These are phyloP conservation scores for Fraxinus americana DNA, from an alignment of 257 asterid genomes.

Conservation along the genomic window DNA sequence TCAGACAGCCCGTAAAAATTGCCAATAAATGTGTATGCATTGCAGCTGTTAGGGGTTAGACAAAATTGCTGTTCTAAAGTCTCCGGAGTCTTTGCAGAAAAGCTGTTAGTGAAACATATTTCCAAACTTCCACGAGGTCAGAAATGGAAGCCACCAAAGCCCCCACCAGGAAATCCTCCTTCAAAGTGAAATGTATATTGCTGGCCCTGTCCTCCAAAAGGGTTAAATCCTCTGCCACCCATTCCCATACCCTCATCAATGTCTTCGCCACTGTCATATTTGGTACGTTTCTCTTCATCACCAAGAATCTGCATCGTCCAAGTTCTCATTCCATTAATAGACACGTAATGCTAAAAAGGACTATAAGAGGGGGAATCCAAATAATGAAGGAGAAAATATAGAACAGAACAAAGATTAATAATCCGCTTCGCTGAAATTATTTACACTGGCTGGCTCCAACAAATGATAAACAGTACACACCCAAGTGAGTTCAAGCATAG, in stretches of 20 bases:
- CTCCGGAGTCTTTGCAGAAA: slow-evolving; percentile 1
- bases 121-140: slow-evolving; percentile 27
- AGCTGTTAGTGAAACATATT: slow-evolving; percentile 19
- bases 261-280: slow-evolving; percentile 88
- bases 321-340: slow-evolving; percentile 7
- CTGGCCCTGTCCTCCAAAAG: slow-evolving; percentile 78
- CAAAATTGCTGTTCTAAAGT: slow-evolving; percentile 30
- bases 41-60: slow-evolving; percentile 28
- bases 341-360: background rate
- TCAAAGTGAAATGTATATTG: slow-evolving; percentile 80
- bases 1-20: slow-evolving; percentile 17
- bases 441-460: background rate
- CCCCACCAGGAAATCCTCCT: too few species aligned
- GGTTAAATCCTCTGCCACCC: slow-evolving; percentile 87
- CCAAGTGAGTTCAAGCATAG: background rate
- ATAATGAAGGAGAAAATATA: background rate
- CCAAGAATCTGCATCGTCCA: slow-evolving; percentile 59
- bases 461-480: background rate
- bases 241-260: slow-evolving; percentile 71
- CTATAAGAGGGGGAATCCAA: background rate
- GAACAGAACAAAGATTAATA: background rate
- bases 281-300: slow-evolving; percentile 84
- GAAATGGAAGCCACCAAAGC: slow-evolving; percentile 68
- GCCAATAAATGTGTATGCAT: slow-evolving; percentile 15
- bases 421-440: background rate